Evolutionary conservation across 345 rosid species (phyloP), one percentile per base, ranked within the genome.

Genomic region (Moricandia moricandioides): DNA sequence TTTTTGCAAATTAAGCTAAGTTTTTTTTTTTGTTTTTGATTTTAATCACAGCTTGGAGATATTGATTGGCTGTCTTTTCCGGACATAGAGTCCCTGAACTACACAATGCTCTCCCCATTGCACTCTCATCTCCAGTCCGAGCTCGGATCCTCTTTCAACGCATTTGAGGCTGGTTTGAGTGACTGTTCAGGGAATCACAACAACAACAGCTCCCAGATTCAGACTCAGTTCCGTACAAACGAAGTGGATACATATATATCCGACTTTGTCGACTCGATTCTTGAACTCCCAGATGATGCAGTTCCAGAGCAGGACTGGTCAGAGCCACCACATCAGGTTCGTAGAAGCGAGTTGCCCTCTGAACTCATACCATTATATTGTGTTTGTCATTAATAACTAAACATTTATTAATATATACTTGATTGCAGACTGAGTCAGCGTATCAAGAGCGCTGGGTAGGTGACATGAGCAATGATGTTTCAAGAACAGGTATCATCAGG

Each of bases 401-500:
- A 52, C 65, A 30, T 11, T 26, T 8, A 65, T 47, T 27, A 51
- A 67, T 49, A 13, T 43, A 16, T 24, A 60, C 62, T 31, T 65
- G 67, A 27, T 12, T 47, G 54, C 76, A 70, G 72, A 52, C 12
- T 75, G 57, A 55, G 0, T 8, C 68, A 71, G 17, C 40, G 4
- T 77, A 33, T 70, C 71, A 6, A 59, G 67, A 64, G n/a, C 4
- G 26, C 33, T 33, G 61, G n/a, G 59, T 14, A 57, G 43, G 37
- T 77, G 71, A 57, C 63, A 70, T 34, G 63, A 58, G 60, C 62
- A 43, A 63, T 65, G 80, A 79, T 49, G 37, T 26, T 74, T 75
- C 43, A 60, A 76, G 52, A 62, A 57, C 86, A 16, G 88, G 83
- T 59, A 84, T 91, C 77, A 84, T 91, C 77, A 84, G 49, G 82